Conservation (phyloP, 352 stramenopile genomes). For the Globisporangium camurandrum region DNA sequence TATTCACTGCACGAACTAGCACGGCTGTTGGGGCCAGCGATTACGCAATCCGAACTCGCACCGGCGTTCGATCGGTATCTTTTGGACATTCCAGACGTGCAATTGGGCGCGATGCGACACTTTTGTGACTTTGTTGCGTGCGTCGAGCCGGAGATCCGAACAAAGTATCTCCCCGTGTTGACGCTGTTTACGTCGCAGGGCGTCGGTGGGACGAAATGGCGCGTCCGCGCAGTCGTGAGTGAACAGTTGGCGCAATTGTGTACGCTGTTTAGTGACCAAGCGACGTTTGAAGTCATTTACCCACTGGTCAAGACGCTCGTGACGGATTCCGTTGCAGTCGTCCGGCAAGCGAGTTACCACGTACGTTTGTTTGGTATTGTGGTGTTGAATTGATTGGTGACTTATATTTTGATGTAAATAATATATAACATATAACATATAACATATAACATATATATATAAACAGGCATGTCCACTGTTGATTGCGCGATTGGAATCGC, state of each 20-base stretch:
- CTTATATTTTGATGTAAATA: not conserved
- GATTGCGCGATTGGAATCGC: conserved; percentile 32
- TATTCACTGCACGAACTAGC: conserved; percentile 89
- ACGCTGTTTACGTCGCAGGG: conserved; percentile 55
- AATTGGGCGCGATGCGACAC: conserved; percentile 75
- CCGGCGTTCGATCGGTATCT: conserved; percentile 82
- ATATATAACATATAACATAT: too few species aligned
- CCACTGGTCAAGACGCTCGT: conserved; percentile 69
- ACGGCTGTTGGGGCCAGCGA: conserved; percentile 68
- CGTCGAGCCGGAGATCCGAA: conserved; percentile 59
- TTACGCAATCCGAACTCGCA: conserved; percentile 71
- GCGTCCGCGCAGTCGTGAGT: conserved; percentile 70
- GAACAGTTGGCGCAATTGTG: conserved; percentile 68
- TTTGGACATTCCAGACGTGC: conserved; percentile 75
- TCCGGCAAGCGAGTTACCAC: conserved; percentile 65
- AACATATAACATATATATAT: conserved; percentile 2
- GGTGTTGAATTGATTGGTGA: not conserved
- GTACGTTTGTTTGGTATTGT: too few species aligned
- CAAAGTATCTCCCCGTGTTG: conserved; percentile 77
- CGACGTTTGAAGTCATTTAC: conserved; percentile 71
- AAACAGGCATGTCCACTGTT: conserved; percentile 62
- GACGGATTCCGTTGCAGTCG: conserved; percentile 64
- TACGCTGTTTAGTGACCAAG: conserved; percentile 52
- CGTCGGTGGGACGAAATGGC: conserved; percentile 79
- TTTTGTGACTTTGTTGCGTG: conserved; percentile 81